phyloP scores from a whole-genome alignment of 163 green algal species.

The Chlamydomonas reinhardtii region DNA sequence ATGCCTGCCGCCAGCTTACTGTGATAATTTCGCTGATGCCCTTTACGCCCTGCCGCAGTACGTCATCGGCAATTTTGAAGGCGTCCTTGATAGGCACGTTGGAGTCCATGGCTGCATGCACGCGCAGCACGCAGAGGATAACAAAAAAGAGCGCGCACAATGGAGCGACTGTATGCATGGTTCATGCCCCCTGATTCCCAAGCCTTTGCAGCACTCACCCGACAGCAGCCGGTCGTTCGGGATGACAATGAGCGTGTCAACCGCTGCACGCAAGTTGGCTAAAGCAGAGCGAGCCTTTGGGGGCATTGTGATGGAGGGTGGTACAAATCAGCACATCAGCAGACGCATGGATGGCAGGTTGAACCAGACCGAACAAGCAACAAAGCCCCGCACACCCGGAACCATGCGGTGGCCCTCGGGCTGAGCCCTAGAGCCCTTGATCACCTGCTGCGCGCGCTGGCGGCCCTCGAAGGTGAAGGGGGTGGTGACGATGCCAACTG shows the following conservation, averaged over 20 bases:
- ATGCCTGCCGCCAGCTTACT: slow-evolving; percentile 41
- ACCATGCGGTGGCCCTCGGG: no score
- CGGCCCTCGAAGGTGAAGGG: slow-evolving; percentile 97
- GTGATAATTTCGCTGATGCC: slow-evolving; percentile 99
- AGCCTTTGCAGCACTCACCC: slow-evolving; percentile 15
- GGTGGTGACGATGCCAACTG: slow-evolving; percentile 95
- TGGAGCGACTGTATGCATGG: no score
- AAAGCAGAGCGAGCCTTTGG: slow-evolving; percentile 88
- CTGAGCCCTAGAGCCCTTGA: no score
- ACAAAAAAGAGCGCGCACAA: no score
- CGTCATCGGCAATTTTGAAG: slow-evolving; percentile 95
- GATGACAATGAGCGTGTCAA: slow-evolving; percentile 97
- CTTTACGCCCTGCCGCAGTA: slow-evolving; percentile 91
- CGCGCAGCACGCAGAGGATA: background rate
- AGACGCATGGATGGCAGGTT: no score
- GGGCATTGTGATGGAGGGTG: no score
- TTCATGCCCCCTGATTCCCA: no score
- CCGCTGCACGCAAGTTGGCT: slow-evolving; percentile 74
- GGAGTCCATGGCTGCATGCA: slow-evolving; percentile 74
- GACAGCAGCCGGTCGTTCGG: slow-evolving; percentile 95
- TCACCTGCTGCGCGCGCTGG: slow-evolving; percentile 77
- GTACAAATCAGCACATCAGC: no score
- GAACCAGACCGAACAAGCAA: no score
- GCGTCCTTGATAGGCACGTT: slow-evolving; percentile 90
- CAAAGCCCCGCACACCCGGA: no score